Evolutionary conservation across 2,329 filamentous ascomycete genomes (phyloP), one percentile per base, ranked within the genome.

Genomic region (Aspergillus vadensis): DNA sequence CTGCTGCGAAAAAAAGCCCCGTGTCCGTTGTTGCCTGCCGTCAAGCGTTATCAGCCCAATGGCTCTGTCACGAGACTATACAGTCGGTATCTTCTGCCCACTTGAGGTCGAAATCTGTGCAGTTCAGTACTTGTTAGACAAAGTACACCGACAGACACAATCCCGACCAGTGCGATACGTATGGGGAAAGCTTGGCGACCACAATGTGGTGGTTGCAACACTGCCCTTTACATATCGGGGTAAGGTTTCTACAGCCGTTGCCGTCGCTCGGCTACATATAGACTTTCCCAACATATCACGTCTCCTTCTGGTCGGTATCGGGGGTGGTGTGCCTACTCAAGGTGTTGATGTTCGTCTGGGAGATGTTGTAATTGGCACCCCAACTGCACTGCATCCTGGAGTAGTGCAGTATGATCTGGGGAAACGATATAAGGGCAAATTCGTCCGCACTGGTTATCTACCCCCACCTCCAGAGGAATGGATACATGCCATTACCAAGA

Each of bases 331-430:
- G 1, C 55, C 55, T 0, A 19, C 10, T 10, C 2, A 17, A 15
- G n/a, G 30, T 17, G 23, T 4, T 3, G 21, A 48, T 6, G 43
- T 61, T n/a, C 41, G 55, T 2, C 17, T 61, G 1, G 59, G 59
- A 2, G 59, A 61, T 15, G 44, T 55, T 2, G 59, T 61, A 12
- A 47, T 61, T 36, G 27, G 55, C 27, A 19, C 21, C 5, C 44
- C 44, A 15, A 14, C 10, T 7, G 44, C 12, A 7, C 1, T 5
- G 12, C 44, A 48, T n/a, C 14, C 19, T 1, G 59, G 59, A 0
- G 50, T 58, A 2, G 19, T 61, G 12, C 59, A 57, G 36, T 61
- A 55, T 30, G 59, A 61, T n/a, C 27, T 58, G 14, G 59, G 59
- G 6, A 61, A 55, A 36, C n/a, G 23, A 10, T 7, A 15, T 2